Percentiles rank a stretch among this genome's conserved stretches.
Conservation (phyloP, 179 eudicot species). For the Corrigiola litoralis region DNA sequence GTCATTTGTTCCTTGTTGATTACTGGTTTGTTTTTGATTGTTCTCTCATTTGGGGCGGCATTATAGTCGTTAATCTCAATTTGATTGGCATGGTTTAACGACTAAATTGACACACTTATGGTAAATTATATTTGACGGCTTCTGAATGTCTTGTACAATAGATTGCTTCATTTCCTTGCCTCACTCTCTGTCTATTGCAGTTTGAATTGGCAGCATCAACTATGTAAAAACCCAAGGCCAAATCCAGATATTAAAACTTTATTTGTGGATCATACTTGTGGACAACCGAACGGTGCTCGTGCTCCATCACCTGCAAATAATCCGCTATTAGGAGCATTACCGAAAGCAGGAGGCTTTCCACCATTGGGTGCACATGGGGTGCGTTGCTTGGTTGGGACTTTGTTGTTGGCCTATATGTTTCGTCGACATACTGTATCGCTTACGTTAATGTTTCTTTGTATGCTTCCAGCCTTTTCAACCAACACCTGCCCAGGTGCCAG, state of each 20-base stretch:
- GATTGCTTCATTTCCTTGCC: too few species aligned
- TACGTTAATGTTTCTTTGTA: neutral
- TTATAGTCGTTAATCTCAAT: too few species aligned
- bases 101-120: neutral
- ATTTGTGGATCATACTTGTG: conserved; percentile 93
- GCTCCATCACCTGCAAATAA: conserved; percentile 90
- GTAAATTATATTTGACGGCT: too few species aligned
- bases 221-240: conserved; percentile 89
- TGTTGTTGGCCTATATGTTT: conserved; percentile 2
- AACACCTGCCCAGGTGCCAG: conserved; percentile 54
- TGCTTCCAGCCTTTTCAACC: conserved; percentile 57
- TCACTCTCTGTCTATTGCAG: conserved; percentile 37
- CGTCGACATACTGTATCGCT: neutral
- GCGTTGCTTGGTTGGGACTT: conserved; percentile 22
- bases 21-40: too few species aligned
- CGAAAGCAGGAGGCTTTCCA: conserved; percentile 84
- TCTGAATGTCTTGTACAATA: neutral
- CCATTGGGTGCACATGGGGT: conserved; percentile 95
- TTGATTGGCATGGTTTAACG: neutral
- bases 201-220: conserved; percentile 97
- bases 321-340: conserved; percentile 70
- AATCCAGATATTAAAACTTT: conserved; percentile 94
- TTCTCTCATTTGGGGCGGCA: too few species aligned
- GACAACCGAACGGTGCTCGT: conserved; percentile 85
- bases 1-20: too few species aligned